Evolutionary conservation across 495 filamentous ascomycete species (phyloP).

Genomic region (Margaritispora aquatica): DNA sequence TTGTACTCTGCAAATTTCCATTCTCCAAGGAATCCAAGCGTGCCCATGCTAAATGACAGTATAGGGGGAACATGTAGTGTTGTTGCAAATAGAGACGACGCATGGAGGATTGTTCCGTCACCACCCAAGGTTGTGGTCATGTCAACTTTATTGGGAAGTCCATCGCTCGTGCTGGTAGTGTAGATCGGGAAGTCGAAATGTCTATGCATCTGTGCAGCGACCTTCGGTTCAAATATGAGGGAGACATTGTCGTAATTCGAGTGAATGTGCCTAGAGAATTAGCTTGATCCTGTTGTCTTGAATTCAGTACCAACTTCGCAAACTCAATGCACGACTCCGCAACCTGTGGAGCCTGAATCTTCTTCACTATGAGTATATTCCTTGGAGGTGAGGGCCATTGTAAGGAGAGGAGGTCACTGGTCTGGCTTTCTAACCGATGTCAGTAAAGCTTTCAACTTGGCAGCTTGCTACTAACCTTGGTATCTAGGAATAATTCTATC

Average conservation of each 20-base stretch:
- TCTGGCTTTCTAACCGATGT: slow-evolving; percentile 17
- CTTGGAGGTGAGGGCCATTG: slow-evolving; percentile 85
- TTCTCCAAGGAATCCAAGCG: slow-evolving; percentile 89
- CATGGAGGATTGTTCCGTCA: slow-evolving; percentile 91
- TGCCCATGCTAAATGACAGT: slow-evolving; percentile 95
- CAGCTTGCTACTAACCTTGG: slow-evolving; percentile 8
- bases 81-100: slow-evolving; percentile 85
- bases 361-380: slow-evolving; percentile 87
- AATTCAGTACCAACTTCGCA: slow-evolving; percentile 44
- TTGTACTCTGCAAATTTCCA: slow-evolving; percentile 93
- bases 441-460: slow-evolving; percentile 1
- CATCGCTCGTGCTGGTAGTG: slow-evolving; percentile 35
- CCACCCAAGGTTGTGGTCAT: slow-evolving; percentile 85
- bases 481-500: slow-evolving; percentile 25
- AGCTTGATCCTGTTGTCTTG: slow-evolving; percentile 9
- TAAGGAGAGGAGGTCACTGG: slow-evolving; percentile 59
- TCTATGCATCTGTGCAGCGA: slow-evolving; percentile 69
- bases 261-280: slow-evolving; percentile 56
- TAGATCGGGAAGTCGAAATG: slow-evolving; percentile 74
- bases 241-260: slow-evolving; percentile 72
- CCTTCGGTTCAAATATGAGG: slow-evolving; percentile 74
- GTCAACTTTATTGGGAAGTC: slow-evolving; percentile 63
- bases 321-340: slow-evolving; percentile 70
- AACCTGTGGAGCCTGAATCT: slow-evolving; percentile 66
- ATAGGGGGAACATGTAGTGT: slow-evolving; percentile 78